Percentiles rank a stretch among this genome's conserved stretches.
phyloP scores from a whole-genome alignment of 2,329 filamentous ascomycete genomes.

The Drechslera avenae region DNA sequence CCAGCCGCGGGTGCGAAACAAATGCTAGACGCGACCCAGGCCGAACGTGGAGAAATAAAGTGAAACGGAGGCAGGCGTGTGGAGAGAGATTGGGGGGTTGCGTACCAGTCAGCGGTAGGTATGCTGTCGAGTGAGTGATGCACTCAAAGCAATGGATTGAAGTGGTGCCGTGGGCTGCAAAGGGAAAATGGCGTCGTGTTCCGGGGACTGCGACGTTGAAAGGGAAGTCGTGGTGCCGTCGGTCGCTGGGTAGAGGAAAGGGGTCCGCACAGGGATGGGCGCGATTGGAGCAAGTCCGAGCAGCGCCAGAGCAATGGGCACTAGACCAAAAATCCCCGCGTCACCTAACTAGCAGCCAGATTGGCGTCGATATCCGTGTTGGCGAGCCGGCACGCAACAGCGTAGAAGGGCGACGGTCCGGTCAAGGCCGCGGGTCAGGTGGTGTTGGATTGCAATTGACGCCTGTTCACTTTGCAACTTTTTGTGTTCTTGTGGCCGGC shows the following conservation, averaged over 20 bases:
- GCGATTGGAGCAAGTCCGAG: slow-evolving; percentile 44
- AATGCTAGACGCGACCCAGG: slow-evolving; percentile 42
- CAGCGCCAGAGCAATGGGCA: slow-evolving; percentile 41
- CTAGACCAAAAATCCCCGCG: slow-evolving; percentile 43
- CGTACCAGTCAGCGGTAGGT: slow-evolving; percentile 47
- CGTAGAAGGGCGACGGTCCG: too few relatives aligned
- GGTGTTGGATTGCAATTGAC: slow-evolving; percentile 28
- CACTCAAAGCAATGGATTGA: slow-evolving; percentile 41
- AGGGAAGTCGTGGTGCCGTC: slow-evolving; percentile 45
- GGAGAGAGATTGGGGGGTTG: slow-evolving; percentile 23
- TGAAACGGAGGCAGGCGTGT: slow-evolving; percentile 32
- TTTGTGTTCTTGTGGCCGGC: slow-evolving; percentile 21
- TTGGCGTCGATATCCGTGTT: slow-evolving; percentile 8
- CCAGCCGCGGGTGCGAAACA: slow-evolving; percentile 34
- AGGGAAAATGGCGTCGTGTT: slow-evolving; percentile 35
- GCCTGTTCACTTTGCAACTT: slow-evolving; percentile 18
- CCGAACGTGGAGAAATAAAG: slow-evolving; percentile 42
- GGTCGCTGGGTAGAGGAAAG: slow-evolving; percentile 42
- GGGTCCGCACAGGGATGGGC: slow-evolving; percentile 42
- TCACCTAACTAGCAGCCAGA: slow-evolving; percentile 16
- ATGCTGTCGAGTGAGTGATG: slow-evolving; percentile 44
- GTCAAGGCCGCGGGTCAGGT: neutral
- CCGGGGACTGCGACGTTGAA: slow-evolving; percentile 39
- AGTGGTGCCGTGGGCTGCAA: slow-evolving; percentile 28
- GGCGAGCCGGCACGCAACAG: too few relatives aligned